Conservation (phyloP, 2,329 filamentous ascomycete species). For the Exophiala oligosperma region DNA sequence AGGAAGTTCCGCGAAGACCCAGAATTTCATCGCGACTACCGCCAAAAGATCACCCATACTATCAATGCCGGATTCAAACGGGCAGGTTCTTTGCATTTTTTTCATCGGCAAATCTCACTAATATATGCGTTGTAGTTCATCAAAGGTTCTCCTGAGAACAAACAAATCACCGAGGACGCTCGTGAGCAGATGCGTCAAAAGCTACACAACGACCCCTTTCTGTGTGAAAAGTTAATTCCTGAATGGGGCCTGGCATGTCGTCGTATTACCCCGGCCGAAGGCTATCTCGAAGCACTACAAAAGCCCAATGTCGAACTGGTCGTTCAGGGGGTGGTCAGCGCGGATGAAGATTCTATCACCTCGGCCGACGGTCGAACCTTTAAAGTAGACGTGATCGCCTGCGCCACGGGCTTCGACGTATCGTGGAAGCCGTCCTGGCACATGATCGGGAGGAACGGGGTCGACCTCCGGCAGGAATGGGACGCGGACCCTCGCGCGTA, state of each 20-base stretch:
- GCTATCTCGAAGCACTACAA: slow-evolving; percentile 30
- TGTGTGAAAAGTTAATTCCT: slow-evolving; percentile 31
- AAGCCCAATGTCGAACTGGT: slow-evolving; percentile 35
- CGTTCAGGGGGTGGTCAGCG: slow-evolving; percentile 29
- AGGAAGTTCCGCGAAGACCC: slow-evolving; percentile 24
- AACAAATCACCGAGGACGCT: slow-evolving; percentile 3
- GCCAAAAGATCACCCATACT: slow-evolving; percentile 20
- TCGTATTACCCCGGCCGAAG: slow-evolving; percentile 23
- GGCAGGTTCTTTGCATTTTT: background rate
- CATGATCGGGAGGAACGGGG: slow-evolving; percentile 37
- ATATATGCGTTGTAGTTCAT: background rate
- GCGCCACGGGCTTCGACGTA: slow-evolving; percentile 33
- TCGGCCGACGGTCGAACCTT: slow-evolving; percentile 14
- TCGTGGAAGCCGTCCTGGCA: slow-evolving; percentile 44
- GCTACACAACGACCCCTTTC: slow-evolving; percentile 24
- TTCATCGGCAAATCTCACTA: background rate
- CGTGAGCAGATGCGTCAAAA: slow-evolving; percentile 8
- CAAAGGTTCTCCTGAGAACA: slow-evolving; percentile 4
- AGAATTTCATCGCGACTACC: slow-evolving; percentile 21
- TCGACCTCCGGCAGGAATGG: slow-evolving; percentile 47
- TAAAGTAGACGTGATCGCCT: slow-evolving; percentile 32
- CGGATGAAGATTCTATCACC: slow-evolving; percentile 32
- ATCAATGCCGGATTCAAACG: slow-evolving; percentile 13
- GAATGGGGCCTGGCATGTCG: slow-evolving; percentile 29
- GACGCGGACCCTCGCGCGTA: slow-evolving; percentile 33